Conservation (phyloP, 768 basidiomycete species). For the Termitomyces sp. region DNA sequence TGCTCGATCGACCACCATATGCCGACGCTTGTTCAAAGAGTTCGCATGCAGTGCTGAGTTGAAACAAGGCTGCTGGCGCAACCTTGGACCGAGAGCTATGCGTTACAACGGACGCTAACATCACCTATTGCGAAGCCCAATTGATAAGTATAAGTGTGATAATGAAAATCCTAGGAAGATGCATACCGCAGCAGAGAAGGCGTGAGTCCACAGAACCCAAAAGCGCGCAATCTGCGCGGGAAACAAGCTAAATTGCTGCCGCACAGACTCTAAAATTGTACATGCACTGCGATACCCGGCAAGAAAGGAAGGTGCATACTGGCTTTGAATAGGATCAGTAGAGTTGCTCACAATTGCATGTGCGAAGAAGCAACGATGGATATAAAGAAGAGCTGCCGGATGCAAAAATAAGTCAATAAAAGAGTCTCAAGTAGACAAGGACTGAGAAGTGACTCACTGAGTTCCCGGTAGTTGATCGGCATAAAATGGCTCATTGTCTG, state of each 20-base stretch:
- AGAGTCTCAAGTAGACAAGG: not conserved
- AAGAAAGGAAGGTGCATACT: constrained; percentile 63
- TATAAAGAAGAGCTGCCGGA: constrained; percentile 58
- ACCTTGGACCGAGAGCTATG: constrained; percentile 65
- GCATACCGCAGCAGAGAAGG: constrained; percentile 61
- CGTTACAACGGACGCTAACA: constrained; percentile 76
- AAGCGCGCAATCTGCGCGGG: constrained; percentile 60
- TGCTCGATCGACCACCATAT: constrained; percentile 64
- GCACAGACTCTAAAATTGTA: constrained; percentile 48
- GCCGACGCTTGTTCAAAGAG: constrained; percentile 62
- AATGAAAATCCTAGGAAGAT: not conserved
- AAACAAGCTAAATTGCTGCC: constrained; percentile 46
- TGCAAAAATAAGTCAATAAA: not conserved
- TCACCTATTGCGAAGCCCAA: constrained; percentile 44
- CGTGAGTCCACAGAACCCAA: constrained; percentile 74
- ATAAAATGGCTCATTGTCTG: constrained; percentile 74
- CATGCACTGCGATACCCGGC: constrained; percentile 68
- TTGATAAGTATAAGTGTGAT: not conserved
- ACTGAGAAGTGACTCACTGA: constrained; percentile 43
- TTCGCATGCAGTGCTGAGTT: constrained; percentile 59
- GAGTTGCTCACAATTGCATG: constrained; percentile 67
- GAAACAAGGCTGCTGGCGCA: constrained; percentile 65
- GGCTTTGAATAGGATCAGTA: constrained; percentile 64
- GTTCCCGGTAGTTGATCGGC: constrained; percentile 69
- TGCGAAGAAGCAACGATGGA: constrained; percentile 76